Evolutionary conservation across 1,139 yeast genomes (phyloP).

Genomic region (Ashbya aceris): DNA sequence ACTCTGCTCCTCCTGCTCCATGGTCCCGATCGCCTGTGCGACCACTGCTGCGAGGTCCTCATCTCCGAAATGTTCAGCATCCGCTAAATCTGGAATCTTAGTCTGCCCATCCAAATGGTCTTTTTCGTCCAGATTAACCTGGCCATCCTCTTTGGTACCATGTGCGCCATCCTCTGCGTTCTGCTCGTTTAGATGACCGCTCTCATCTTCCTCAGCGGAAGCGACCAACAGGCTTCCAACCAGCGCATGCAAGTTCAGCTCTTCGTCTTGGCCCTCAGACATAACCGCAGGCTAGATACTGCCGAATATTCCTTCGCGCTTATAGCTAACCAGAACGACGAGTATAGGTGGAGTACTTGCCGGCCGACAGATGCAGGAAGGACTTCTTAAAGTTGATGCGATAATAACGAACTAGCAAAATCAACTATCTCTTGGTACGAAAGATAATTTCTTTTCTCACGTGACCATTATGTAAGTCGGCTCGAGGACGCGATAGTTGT

Average conservation of each 20-base stretch:
- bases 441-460: not conserved
- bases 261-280: conserved; percentile 23
- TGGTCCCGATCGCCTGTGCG: conserved; percentile 25
- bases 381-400: not conserved
- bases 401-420: not conserved
- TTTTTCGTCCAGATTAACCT: conserved; percentile 4
- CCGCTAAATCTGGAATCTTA: conserved; percentile 8
- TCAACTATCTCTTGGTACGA: not conserved
- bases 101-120: conserved; percentile 5
- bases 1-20: conserved; percentile 11
- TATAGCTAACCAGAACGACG: too few relatives aligned
- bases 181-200: conserved; percentile 8
- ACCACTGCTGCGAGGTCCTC: conserved; percentile 24
- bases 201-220: conserved; percentile 16
- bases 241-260: conserved; percentile 26
- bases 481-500: too few relatives aligned
- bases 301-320: too few relatives aligned
- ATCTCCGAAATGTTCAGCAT: conserved; percentile 9
- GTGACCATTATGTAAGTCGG: too few relatives aligned
- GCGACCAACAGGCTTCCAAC: conserved; percentile 26
- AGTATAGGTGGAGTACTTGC: too few relatives aligned
- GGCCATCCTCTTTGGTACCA: conserved; percentile 1
- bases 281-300: conserved; percentile 4
- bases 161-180: conserved; percentile 6
- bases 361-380: too few relatives aligned